These are phyloP conservation scores for Paramicrosporidium saccamoebae DNA, from an alignment of 371 early-diverging fungal species.

Conservation along the genomic window DNA sequence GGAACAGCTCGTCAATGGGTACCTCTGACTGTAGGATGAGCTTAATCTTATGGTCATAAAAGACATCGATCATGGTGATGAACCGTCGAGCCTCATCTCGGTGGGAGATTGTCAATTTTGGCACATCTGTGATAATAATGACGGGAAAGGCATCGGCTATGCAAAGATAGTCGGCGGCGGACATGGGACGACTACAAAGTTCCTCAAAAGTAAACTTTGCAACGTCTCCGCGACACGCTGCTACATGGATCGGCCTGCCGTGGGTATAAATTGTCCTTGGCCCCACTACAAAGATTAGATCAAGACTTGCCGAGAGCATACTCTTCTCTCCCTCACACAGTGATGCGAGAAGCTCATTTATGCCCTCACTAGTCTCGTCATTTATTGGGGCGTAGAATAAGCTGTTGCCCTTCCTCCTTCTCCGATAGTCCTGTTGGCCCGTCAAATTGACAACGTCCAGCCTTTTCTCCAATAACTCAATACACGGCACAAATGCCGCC, in stretches of 20 bases:
- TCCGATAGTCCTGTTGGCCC: constrained; percentile 65
- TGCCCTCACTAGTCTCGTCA: constrained; percentile 8
- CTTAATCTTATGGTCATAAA: constrained; percentile 35
- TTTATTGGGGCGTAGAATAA: constrained; percentile 22
- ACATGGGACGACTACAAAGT: constrained; percentile 41
- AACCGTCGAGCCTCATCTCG: constrained; percentile 64
- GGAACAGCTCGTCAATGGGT: constrained; percentile 22
- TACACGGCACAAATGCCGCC: constrained; percentile 54
- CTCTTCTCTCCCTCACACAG: constrained; percentile 6
- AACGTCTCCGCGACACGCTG: constrained; percentile 18
- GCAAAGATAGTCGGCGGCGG: constrained; percentile 66
- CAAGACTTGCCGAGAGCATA: constrained; percentile 4
- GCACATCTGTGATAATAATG: constrained; percentile 45
- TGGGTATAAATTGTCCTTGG: constrained; percentile 17
- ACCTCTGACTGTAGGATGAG: constrained; percentile 33
- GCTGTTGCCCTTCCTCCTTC: constrained; percentile 13
- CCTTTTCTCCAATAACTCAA: constrained; percentile 39
- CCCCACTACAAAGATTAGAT: constrained; percentile 4
- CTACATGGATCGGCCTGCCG: constrained; percentile 25
- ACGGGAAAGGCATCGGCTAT: constrained; percentile 27
- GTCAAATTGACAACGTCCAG: constrained; percentile 42
- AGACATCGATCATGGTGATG: constrained; percentile 67
- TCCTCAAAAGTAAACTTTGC: constrained; percentile 38
- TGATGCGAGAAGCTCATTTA: constrained; percentile 7
- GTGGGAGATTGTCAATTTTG: constrained; percentile 19